These are phyloP conservation scores for Fusarium pilosicola DNA, from an alignment of 2,329 filamentous ascomycete species.

Conservation along the genomic window DNA sequence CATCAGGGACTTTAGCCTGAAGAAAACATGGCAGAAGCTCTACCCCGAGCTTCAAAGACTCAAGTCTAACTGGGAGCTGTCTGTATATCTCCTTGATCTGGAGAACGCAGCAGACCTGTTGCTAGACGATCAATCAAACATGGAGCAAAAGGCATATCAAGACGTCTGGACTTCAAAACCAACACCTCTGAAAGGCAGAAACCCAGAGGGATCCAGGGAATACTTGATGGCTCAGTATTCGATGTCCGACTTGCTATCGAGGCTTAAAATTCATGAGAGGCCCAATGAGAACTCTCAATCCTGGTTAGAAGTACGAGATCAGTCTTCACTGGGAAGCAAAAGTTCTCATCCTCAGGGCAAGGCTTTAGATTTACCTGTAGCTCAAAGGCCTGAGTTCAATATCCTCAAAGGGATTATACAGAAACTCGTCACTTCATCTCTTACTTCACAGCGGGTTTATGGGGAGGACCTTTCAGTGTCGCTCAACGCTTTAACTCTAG, in stretches of 20 bases:
- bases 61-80: background rate
- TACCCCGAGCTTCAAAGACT: conserved; percentile 4
- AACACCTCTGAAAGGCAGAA: rapidly evolving
- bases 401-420: background rate
- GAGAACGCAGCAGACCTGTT: background rate
- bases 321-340: background rate
- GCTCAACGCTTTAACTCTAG: background rate
- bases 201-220: background rate
- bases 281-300: background rate
- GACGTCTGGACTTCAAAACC: background rate
- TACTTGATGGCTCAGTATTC: rapidly evolving
- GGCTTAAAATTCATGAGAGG: background rate
- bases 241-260: background rate
- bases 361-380: background rate
- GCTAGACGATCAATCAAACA: background rate
- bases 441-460: conserved; percentile 21
- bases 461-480: conserved; percentile 28
- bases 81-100: background rate
- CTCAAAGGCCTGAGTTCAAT: too few relatives aligned
- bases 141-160: background rate
- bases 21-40: background rate
- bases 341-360: background rate
- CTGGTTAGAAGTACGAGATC: background rate
- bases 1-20: background rate
- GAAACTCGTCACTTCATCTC: conserved; percentile 4